Evolutionary conservation across 805 yeast species (phyloP), one percentile per base, ranked within the genome.

Genomic region (Yarrowia sp.): DNA sequence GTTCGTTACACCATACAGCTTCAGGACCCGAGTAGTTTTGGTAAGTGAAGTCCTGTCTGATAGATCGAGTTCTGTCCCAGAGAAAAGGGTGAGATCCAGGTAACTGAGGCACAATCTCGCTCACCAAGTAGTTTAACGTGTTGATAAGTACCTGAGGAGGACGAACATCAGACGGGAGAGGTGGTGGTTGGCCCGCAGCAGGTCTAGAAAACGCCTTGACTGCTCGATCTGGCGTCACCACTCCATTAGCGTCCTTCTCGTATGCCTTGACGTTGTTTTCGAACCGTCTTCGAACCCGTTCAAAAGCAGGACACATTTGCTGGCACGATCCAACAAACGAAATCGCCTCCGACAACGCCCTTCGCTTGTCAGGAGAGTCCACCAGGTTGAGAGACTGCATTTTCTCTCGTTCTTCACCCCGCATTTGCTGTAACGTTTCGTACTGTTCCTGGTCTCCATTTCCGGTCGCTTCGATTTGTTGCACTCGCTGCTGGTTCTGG

Each of bases 161-260:
- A 67, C 99, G 81, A 3, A 95, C 99, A 74, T 95, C 99, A 0
- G 98, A 91, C 0, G 99, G 99, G 66, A 95, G 78, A 2, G 98
- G 96, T 1, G 98, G 98, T 1, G 97, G 96, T 70, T 95, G 97
- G 7, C 98, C 99, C 0, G 98, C 98, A 15, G 96, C 97, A 0
- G 99, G 98, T 70, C 99, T 81, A 22, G 96, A 89, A 73, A 95
- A 95, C 1, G 97, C 96, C 75, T 95, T 95, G 7, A 95, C 83
- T 0, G 98, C 97, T 50, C 80, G 78, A 0, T 72, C 71, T 33
- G 83, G 74, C 0, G 90, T 81, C 6, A 91, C 87, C 67, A 78
- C 81, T 4, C 84, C 84, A 2, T 84, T 80, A 1, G 86, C 83
- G 67, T 88, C 91, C 68, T 81, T 86, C 76, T 95, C 99, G 70